A percentile compares a stretch with the other conserved stretches of the same genome.
Conservation (phyloP, 106 monocot species). For the Xerophyta viscosa region DNA sequence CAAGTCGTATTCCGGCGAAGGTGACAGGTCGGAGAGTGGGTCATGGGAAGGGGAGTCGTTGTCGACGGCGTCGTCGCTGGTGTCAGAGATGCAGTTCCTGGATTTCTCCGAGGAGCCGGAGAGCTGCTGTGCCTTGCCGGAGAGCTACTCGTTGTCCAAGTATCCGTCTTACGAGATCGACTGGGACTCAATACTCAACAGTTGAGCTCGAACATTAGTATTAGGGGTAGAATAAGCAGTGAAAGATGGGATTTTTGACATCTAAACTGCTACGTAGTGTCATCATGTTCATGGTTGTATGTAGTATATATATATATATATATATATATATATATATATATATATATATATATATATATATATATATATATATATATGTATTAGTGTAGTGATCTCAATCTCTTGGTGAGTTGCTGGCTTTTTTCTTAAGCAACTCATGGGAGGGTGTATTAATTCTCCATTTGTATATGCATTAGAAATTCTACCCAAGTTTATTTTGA, state of each 20-base stretch:
- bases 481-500: too few species aligned
- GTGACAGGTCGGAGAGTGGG: constrained; percentile 11
- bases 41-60: constrained; percentile 9
- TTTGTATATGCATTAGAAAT: too few species aligned
- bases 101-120: constrained; percentile 31
- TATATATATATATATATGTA: too few species aligned
- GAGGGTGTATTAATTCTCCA: too few species aligned
- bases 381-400: background rate
- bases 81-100: constrained; percentile 29
- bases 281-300: background rate
- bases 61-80: constrained; percentile 9
- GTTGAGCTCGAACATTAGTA: background rate
- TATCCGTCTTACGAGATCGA: constrained; percentile 50
- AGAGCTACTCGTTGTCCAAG: constrained; percentile 29
- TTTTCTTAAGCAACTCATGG: constrained; percentile 17
- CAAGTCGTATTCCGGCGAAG: too few species aligned
- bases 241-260: constrained; percentile 37
- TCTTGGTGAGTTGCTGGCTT: constrained; percentile 30
- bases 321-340: too few species aligned
- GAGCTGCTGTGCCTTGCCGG: constrained; percentile 16
- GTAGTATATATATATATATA: background rate
- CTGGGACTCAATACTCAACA: constrained; percentile 42
- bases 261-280: constrained; percentile 14
- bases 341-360: too few species aligned
- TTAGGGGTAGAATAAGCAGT: constrained; percentile 5